Percentiles rank a stretch among this genome's conserved stretches.
Evolutionary conservation across 2,329 filamentous ascomycete genomes (phyloP).

Genomic region (Davidsoniella australis): DNA sequence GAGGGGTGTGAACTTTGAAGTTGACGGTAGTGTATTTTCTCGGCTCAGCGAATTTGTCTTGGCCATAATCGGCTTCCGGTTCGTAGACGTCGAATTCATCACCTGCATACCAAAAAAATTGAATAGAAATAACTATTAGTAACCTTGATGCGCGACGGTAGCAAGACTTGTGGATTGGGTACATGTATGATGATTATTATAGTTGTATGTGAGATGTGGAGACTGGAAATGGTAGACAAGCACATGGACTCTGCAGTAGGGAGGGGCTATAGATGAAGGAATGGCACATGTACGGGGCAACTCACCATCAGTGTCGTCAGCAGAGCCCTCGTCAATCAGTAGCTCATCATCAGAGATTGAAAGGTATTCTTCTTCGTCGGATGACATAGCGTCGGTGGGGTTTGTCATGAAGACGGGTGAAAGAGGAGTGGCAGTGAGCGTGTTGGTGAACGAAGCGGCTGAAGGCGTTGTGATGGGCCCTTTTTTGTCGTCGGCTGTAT

Average conservation of each 20-base stretch:
- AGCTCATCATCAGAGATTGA: constrained; percentile 60
- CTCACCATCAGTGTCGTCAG: constrained; percentile 5
- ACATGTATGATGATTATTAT: too few relatives aligned
- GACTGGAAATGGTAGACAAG: too few relatives aligned
- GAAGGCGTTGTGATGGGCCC: not conserved
- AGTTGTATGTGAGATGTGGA: too few relatives aligned
- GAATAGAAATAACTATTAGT: not conserved
- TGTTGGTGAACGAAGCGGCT: constrained; percentile 29
- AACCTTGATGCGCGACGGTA: too few relatives aligned
- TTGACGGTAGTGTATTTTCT: constrained; percentile 63
- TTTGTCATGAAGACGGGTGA: constrained; percentile 12
- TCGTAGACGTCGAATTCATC: constrained; percentile 12
- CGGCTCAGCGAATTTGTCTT: constrained; percentile 34
- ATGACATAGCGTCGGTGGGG: constrained; percentile 61
- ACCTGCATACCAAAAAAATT: not conserved
- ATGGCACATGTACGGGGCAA: not conserved
- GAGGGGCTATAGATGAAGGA: not conserved
- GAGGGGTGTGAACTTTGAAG: constrained; percentile 63
- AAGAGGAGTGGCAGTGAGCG: constrained; percentile 32
- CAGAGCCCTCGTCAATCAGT: constrained; percentile 36
- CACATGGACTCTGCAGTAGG: too few relatives aligned
- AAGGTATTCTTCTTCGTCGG: constrained; percentile 86
- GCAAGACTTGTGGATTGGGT: too few relatives aligned
- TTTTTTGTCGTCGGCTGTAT: not conserved
- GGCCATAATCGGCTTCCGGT: constrained; percentile 24